phyloP scores from a whole-genome alignment of 2,329 filamentous ascomycete genomes.

The Ophiostoma quercus region DNA sequence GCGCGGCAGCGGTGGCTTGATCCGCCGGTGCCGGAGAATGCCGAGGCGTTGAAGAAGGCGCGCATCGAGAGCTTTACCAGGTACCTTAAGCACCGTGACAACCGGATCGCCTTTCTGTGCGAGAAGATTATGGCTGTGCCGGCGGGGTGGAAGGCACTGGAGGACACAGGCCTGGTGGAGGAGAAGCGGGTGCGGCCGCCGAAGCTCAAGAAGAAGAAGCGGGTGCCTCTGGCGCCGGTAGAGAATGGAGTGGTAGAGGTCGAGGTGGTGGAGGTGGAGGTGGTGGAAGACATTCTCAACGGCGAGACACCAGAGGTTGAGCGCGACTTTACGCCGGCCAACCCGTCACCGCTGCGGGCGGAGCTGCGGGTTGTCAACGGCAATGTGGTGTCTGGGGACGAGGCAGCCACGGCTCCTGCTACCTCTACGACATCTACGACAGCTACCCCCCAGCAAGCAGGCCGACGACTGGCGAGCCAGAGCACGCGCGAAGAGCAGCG shows the following conservation, averaged over 20 bases:
- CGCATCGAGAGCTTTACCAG: constrained; percentile 49
- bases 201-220: not conserved
- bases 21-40: not conserved
- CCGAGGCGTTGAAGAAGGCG: constrained; percentile 35
- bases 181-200: constrained; percentile 24
- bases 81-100: constrained; percentile 48
- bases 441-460: not conserved
- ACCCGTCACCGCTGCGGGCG: constrained; percentile 9
- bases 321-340: constrained; percentile 2
- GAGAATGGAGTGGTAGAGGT: constrained; percentile 28
- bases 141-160: constrained; percentile 49
- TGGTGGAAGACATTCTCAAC: not conserved
- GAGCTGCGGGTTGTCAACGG: constrained; percentile 25
- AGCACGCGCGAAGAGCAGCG: constrained; percentile 60
- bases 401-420: not conserved
- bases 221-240: constrained; percentile 33
- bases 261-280: not conserved
- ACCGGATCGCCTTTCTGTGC: constrained; percentile 50
- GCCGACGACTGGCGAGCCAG: constrained; percentile 29
- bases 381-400: constrained; percentile 27
- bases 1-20: constrained; percentile 58
- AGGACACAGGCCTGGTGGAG: constrained; percentile 45
- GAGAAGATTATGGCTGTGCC: constrained; percentile 44
- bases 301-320: not conserved
- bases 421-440: too few species aligned